Percentiles rank a stretch among this genome's conserved stretches.
Evolutionary conservation across 345 rosid species (phyloP).

Genomic region (Boechera divaricarpa): DNA sequence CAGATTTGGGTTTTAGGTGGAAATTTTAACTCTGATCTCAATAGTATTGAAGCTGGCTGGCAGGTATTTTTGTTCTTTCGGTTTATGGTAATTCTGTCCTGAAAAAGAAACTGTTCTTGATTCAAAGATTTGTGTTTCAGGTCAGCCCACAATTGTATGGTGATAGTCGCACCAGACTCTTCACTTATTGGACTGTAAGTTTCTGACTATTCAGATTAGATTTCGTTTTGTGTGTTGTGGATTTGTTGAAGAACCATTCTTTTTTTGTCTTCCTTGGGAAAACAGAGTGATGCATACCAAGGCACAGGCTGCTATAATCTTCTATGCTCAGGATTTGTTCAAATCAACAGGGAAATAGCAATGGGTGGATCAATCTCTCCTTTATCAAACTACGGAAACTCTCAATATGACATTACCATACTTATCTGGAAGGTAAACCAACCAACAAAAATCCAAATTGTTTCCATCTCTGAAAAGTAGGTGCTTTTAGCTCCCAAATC

Average conservation of each 20-base stretch:
- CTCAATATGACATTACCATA: constrained; percentile 74
- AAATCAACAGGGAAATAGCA: constrained; percentile 71
- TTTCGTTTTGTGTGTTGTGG: constrained; percentile 10
- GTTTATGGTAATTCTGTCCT: not conserved
- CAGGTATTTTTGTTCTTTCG: constrained; percentile 48
- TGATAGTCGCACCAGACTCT: constrained; percentile 67
- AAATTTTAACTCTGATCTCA: constrained; percentile 70
- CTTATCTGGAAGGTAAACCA: constrained; percentile 76
- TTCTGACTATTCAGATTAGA: constrained; percentile 6
- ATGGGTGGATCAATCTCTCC: constrained; percentile 83
- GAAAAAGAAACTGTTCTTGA: constrained; percentile 8
- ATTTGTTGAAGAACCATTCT: not conserved
- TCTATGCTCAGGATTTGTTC: constrained; percentile 75
- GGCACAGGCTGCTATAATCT: constrained; percentile 85
- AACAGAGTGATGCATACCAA: constrained; percentile 81
- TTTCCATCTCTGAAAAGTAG: not conserved
- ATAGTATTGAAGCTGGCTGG: constrained; percentile 87
- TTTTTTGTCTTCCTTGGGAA: constrained; percentile 26
- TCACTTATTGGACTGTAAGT: constrained; percentile 85
- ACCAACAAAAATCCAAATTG: not conserved
- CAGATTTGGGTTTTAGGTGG: constrained; percentile 82
- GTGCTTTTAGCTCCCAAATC: not conserved
- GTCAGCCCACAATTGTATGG: constrained; percentile 79
- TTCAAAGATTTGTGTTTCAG: constrained; percentile 46
- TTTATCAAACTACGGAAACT: constrained; percentile 53